Evolutionary conservation across 2,329 filamentous ascomycete species (phyloP).

Genomic region (Trichoderma brevicompactum): DNA sequence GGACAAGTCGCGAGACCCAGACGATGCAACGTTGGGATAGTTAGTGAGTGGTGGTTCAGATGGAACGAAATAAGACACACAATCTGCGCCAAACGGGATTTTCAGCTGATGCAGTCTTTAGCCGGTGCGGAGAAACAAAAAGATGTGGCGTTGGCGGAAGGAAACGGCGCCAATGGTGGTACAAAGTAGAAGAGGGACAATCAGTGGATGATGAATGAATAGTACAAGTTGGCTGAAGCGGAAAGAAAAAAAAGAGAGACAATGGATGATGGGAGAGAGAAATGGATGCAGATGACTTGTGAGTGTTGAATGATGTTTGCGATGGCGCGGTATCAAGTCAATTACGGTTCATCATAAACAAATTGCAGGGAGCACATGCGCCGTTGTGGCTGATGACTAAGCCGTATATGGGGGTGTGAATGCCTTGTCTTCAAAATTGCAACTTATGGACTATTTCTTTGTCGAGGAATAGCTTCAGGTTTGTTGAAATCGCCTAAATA

Average conservation of each 20-base stretch:
- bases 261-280: no score
- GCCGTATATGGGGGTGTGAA: background rate
- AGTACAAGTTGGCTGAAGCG: no score
- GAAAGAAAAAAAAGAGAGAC: no score
- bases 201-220: no score
- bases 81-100: background rate
- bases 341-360: background rate
- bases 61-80: background rate
- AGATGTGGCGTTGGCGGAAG: background rate
- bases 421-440: no score
- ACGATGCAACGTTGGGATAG: conserved; percentile 2
- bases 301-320: no score
- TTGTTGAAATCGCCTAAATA: no score
- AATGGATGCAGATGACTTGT: no score
- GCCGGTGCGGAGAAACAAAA: conserved; percentile 21
- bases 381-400: background rate
- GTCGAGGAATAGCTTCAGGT: no score
- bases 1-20: background rate
- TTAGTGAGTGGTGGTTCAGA: background rate
- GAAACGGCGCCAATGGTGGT: no score
- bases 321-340: background rate
- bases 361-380: background rate
- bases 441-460: no score
- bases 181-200: background rate
- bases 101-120: conserved; percentile 9